Evolutionary conservation across 1,284 basidiomycete species (phyloP), one percentile per base, ranked within the genome.

Genomic region (Grifola frondosa): DNA sequence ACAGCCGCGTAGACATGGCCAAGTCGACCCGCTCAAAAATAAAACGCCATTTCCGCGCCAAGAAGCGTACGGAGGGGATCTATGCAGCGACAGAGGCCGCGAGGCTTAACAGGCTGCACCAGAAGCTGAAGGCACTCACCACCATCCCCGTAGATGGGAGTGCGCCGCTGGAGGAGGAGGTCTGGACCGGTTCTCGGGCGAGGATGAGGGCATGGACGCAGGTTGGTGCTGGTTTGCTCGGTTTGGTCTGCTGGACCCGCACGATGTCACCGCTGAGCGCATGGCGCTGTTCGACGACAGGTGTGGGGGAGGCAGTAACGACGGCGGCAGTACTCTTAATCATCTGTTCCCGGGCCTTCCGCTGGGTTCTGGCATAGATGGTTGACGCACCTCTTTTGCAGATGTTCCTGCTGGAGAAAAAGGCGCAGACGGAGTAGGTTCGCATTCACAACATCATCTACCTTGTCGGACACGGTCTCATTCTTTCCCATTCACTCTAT

Each of bases 21-120:
- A 98, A 97, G 75, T 94, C 91, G 30, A 80, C 88, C 39, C 81
- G 94, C 61, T 91, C 91, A 15, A 96, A 94, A 71, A 77, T 81
- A 50, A 97, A 97, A 69, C 85, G 92, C 40, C 74, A 82, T 24
- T 89, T 84, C 61, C 82, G 95, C 50, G 77, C 84, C 12, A 86
- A 88, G 60, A 97, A 97, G 70, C 85, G 96, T 48, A 77, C 83
- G 61, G 75, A 81, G 41, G 83, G 87, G 37, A 81, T 90, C 52
- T 97, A 93, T 64, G 89, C 91, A 41, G 90, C 84, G 1, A 76
- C 81, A 2, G 86, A 93, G 53, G 91, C 94, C 11, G 90, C 89
- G 20, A 84, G 95, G 28, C 73, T 95, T 15, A 70, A 88, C 49
- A 79, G 92, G 37, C 73, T 97, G 33, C 81, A 82, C 50, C 62